phyloP scores from a whole-genome alignment of 768 basidiomycete species.

The Russula griseocarnosa region DNA sequence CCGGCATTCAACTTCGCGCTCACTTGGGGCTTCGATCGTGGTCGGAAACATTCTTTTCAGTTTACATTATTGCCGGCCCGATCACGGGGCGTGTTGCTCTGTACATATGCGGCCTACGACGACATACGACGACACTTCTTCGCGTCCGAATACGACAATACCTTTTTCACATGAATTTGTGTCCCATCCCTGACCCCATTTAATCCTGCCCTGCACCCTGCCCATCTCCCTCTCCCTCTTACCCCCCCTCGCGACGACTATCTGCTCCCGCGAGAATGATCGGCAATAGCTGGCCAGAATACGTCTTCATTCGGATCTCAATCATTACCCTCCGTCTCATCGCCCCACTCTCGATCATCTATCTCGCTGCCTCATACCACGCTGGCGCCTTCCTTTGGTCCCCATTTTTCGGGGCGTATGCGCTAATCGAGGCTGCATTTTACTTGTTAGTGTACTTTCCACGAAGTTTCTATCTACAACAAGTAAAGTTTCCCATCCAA shows the following conservation, averaged over 20 bases:
- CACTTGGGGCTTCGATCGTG: too few species aligned
- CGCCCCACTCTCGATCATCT: conserved; percentile 46
- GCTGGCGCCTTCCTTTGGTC: conserved; percentile 32
- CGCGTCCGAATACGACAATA: conserved; percentile 1
- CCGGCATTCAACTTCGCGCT: too few species aligned
- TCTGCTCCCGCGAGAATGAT: conserved; percentile 30
- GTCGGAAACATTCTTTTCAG: too few species aligned
- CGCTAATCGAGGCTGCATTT: conserved; percentile 47
- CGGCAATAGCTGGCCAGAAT: conserved; percentile 42
- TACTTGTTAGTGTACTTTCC: conserved; percentile 50
- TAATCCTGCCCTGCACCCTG: neutral
- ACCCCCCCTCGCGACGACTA: neutral
- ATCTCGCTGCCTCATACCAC: conserved; percentile 35
- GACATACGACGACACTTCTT: too few species aligned
- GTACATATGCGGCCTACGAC: too few species aligned
- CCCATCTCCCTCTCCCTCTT: neutral
- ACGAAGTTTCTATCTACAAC: conserved; percentile 44
- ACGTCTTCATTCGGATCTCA: conserved; percentile 47
- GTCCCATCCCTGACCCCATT: neutral
- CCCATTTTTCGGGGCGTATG: conserved; percentile 35
- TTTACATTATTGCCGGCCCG: too few species aligned
- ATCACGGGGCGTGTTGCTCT: too few species aligned
- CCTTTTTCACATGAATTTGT: conserved; percentile 11
- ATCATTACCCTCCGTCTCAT: conserved; percentile 48
- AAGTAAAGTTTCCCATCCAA: conserved; percentile 36